Evolutionary conservation across 192 early-diverging fungal species (phyloP).

Genomic region (Entomortierella lignicola): DNA sequence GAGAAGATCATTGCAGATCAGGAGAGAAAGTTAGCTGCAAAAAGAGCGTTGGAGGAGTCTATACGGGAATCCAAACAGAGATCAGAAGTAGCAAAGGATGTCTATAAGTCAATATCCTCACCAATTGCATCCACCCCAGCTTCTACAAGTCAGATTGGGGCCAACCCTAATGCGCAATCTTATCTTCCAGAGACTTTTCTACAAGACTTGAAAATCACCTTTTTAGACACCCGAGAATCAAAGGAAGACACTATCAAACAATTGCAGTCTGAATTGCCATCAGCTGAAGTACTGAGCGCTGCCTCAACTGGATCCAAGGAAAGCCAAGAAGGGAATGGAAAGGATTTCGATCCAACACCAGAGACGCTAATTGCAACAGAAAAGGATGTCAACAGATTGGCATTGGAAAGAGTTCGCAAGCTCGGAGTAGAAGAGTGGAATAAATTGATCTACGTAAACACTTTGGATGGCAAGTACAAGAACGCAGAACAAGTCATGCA

Average conservation of each 20-base stretch:
- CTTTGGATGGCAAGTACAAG: conserved; percentile 29
- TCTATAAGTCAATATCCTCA: conserved; percentile 28
- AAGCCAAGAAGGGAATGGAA: not conserved
- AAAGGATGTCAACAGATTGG: conserved; percentile 4
- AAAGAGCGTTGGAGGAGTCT: conserved; percentile 31
- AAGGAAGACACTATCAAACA: conserved; percentile 16
- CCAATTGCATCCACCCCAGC: conserved; percentile 9
- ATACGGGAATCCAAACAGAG: conserved; percentile 29
- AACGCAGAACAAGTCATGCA: conserved; percentile 44
- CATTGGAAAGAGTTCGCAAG: conserved; percentile 19
- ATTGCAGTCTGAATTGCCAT: conserved; percentile 27
- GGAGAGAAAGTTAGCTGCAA: conserved; percentile 32
- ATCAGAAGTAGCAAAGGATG: conserved; percentile 27
- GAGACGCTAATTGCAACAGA: not conserved
- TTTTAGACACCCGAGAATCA: conserved; percentile 32
- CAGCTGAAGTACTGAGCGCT: conserved; percentile 11
- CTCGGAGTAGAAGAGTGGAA: conserved; percentile 46
- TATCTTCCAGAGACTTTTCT: conserved; percentile 35
- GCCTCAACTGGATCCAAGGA: not conserved
- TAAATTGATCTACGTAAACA: conserved; percentile 38
- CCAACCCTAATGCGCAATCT: conserved; percentile 17
- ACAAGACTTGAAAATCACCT: conserved; percentile 34
- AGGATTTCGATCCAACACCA: not conserved
- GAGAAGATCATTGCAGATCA: conserved; percentile 32
- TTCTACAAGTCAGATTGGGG: conserved; percentile 7